Evolutionary conservation across 495 filamentous ascomycete genomes (phyloP).

Genomic region (Hypoxylon fragiforme): DNA sequence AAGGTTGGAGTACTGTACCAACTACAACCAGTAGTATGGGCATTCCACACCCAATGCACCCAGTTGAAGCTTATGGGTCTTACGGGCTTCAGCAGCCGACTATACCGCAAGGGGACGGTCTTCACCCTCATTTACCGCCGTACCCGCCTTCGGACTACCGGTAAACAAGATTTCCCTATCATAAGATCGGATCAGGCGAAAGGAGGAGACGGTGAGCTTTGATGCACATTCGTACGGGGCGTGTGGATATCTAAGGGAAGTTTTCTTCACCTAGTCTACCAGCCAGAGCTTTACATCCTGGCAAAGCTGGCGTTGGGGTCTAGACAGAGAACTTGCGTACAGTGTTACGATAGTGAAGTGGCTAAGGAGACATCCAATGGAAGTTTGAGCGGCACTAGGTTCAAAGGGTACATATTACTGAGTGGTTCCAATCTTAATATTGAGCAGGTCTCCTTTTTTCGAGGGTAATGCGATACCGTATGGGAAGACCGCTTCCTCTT

Average conservation of each 20-base stretch:
- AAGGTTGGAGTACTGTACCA: slow-evolving; percentile 24
- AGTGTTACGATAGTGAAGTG: neutral
- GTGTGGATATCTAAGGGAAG: slow-evolving; percentile 11
- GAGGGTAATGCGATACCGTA: slow-evolving; percentile 19
- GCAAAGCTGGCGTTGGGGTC: slow-evolving; percentile 14
- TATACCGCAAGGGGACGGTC: slow-evolving; percentile 16
- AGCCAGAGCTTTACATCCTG: neutral
- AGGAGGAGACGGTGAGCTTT: too few species aligned
- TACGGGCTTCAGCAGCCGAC: slow-evolving; percentile 20
- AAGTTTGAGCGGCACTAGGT: slow-evolving; percentile 2
- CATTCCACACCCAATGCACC: slow-evolving; percentile 5
- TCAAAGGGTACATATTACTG: slow-evolving; percentile 1
- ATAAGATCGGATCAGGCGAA: too few species aligned
- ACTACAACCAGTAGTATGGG: neutral
- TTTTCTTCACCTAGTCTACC: neutral
- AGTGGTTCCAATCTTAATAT: slow-evolving; percentile 2
- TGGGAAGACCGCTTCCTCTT: slow-evolving; percentile 2
- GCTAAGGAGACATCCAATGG: slow-evolving; percentile 1
- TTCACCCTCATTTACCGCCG: slow-evolving; percentile 9
- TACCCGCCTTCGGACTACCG: slow-evolving; percentile 21
- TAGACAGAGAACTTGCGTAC: slow-evolving; percentile 19
- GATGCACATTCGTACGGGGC: too few species aligned
- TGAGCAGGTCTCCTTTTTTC: slow-evolving; percentile 17
- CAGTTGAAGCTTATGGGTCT: slow-evolving; percentile 3
- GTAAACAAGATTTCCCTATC: too few species aligned